phyloP scores from a whole-genome alignment of 2,329 filamentous ascomycete genomes.

The Aspergillus piperis region DNA sequence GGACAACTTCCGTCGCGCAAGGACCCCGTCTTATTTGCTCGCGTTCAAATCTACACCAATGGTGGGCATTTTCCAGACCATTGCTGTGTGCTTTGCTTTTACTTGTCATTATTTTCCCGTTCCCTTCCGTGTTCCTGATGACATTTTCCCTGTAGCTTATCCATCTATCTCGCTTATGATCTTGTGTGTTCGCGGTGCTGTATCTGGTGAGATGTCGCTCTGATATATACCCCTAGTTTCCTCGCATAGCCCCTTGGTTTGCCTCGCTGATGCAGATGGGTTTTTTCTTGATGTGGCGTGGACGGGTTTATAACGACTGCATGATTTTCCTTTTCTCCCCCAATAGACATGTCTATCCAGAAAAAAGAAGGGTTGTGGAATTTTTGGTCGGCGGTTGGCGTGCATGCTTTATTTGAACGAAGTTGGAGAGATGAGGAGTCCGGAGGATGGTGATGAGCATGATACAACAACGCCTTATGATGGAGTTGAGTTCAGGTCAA shows the following conservation, averaged over 20 bases:
- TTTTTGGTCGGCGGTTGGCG: neutral
- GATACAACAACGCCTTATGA: neutral
- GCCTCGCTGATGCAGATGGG: slow-evolving; percentile 21
- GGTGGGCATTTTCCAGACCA: slow-evolving; percentile 6
- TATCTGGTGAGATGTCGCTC: slow-evolving; percentile 23
- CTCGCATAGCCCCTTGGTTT: slow-evolving; percentile 28
- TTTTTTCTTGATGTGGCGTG: slow-evolving; percentile 21
- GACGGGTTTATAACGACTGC: slow-evolving; percentile 28
- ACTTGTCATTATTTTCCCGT: slow-evolving; percentile 4
- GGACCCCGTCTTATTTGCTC: neutral
- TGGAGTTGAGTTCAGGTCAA: neutral
- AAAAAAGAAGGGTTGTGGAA: slow-evolving; percentile 1
- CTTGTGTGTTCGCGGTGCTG: slow-evolving; percentile 17
- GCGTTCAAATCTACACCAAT: neutral
- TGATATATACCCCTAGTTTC: slow-evolving; percentile 31
- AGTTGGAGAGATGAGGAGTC: neutral
- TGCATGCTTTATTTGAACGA: slow-evolving; percentile 19
- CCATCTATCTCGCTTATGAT: slow-evolving; percentile 9
- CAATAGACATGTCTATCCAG: slow-evolving; percentile 23
- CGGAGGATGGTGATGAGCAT: neutral
- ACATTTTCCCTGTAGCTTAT: slow-evolving; percentile 7
- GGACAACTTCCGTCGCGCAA: slow-evolving; percentile 1
- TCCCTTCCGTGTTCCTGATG: slow-evolving; percentile 8
- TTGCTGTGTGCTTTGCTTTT: slow-evolving; percentile 6
- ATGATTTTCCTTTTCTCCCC: slow-evolving; percentile 27